Conservation (phyloP, 306 rosid genomes). For the Arachis hypogaea region DNA sequence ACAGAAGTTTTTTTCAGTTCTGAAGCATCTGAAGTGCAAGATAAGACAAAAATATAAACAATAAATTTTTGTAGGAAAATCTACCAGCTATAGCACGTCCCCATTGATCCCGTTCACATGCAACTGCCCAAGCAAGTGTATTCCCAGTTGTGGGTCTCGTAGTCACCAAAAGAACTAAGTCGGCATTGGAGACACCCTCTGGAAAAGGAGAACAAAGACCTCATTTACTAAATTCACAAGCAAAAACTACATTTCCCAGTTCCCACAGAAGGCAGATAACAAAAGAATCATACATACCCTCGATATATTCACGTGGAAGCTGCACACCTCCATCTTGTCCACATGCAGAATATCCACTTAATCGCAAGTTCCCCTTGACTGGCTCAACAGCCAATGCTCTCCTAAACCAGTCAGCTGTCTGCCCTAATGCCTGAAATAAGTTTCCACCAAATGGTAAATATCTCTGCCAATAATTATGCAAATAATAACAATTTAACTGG, state of each 20-base stretch:
- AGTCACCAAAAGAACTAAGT: conserved; percentile 94
- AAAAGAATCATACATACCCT: conserved; percentile 56
- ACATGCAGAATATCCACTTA: conserved; percentile 98
- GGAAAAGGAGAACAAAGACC: conserved; percentile 36
- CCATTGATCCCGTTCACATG: conserved; percentile 99
- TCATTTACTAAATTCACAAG: conserved; percentile 28
- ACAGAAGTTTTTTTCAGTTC: conserved; percentile 27
- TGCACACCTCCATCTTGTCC: conserved; percentile 99
- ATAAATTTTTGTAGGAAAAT: conserved; percentile 34
- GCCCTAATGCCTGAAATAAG: conserved; percentile 82
- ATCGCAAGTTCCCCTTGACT: conserved; percentile 88
- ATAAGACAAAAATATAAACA: conserved; percentile 27
- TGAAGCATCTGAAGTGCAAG: conserved; percentile 33
- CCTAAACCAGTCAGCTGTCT: conserved; percentile 95
- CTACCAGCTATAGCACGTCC: conserved; percentile 99
- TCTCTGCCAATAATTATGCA: conserved; percentile 19
- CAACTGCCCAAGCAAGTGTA: conserved; percentile 99
- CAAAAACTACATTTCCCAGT: conserved; percentile 18
- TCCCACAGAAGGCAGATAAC: conserved; percentile 20
- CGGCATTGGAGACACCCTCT: conserved; percentile 93
- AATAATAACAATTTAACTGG: neutral
- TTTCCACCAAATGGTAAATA: conserved; percentile 39
- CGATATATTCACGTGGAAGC: conserved; percentile 89
- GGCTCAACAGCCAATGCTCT: conserved; percentile 94
- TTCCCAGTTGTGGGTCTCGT: conserved; percentile 97